phyloP scores from a whole-genome alignment of 371 early-diverging fungal species.

The Astathelohania contejeani region DNA sequence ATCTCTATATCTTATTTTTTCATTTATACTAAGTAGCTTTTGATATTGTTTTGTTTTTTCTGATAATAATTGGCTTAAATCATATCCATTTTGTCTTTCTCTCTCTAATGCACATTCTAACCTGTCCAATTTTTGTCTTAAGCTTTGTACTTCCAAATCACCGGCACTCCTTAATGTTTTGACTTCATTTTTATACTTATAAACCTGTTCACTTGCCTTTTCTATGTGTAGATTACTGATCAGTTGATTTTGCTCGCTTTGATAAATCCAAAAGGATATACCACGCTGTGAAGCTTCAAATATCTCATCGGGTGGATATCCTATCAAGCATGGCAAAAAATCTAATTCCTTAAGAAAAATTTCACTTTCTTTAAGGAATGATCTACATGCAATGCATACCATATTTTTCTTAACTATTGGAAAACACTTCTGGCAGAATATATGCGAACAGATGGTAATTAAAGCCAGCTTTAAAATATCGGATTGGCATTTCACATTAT shows the following conservation, averaged over 20 bases:
- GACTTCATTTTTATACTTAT: constrained; percentile 1
- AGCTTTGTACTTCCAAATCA: neutral
- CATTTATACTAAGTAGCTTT: neutral
- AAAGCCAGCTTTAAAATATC: constrained; percentile 2
- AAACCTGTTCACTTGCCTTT: neutral
- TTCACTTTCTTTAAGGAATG: constrained; percentile 2
- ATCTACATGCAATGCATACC: constrained; percentile 9
- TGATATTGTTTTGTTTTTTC: constrained; percentile 13
- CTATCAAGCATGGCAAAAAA: constrained; percentile 1
- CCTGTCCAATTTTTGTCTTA: neutral
- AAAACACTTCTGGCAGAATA: constrained; percentile 8
- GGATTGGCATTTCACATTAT: constrained; percentile 10
- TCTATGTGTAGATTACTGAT: constrained; percentile 1
- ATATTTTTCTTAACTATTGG: constrained; percentile 1
- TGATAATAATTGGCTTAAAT: constrained; percentile 2
- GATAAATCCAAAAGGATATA: constrained; percentile 11
- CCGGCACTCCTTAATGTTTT: neutral
- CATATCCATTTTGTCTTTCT: constrained; percentile 8
- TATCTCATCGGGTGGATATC: constrained; percentile 9
- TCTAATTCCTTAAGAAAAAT: neutral
- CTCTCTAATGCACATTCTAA: constrained; percentile 8
- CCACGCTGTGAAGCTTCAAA: constrained; percentile 6
- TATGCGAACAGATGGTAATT: constrained; percentile 13
- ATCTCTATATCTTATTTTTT: too few relatives aligned
- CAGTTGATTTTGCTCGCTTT: constrained; percentile 1